Conservation (phyloP, 2,329 filamentous ascomycete species). For the Neophaeococcomyces aloes region DNA sequence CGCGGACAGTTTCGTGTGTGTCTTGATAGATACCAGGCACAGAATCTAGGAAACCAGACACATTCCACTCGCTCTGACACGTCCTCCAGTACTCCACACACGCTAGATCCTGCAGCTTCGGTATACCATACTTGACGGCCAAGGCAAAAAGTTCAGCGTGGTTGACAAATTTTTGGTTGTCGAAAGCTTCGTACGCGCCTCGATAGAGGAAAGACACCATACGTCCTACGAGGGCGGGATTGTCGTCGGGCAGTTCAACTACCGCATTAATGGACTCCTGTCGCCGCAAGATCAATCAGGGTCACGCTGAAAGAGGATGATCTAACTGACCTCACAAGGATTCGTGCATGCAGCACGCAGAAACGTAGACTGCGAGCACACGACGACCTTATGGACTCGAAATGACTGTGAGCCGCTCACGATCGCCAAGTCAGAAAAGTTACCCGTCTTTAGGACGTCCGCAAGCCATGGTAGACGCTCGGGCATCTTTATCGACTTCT, state of each 20-base stretch:
- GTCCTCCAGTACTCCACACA: constrained; percentile 1
- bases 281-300: neutral
- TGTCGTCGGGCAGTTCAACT: neutral
- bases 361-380: constrained; percentile 4
- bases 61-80: constrained; percentile 2
- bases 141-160: constrained; percentile 2
- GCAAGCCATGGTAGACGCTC: neutral
- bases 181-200: constrained; percentile 2
- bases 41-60: constrained; percentile 1
- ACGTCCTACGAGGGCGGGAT: neutral
- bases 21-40: constrained; percentile 4
- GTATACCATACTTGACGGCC: constrained; percentile 3
- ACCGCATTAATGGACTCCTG: neutral
- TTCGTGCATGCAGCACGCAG: constrained; percentile 4
- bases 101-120: neutral
- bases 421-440: constrained; percentile 7
- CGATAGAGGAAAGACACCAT: constrained; percentile 4
- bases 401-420: constrained; percentile 1
- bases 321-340: constrained; percentile 4
- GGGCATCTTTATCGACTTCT: no score
- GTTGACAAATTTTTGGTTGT: constrained; percentile 1
- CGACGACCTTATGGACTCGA: constrained; percentile 8
- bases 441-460: neutral
- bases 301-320: neutral
- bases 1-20: constrained; percentile 1